These are phyloP conservation scores for Lecanoromycetidae sp. DNA, from an alignment of 2,329 filamentous ascomycete species.

Conservation along the genomic window DNA sequence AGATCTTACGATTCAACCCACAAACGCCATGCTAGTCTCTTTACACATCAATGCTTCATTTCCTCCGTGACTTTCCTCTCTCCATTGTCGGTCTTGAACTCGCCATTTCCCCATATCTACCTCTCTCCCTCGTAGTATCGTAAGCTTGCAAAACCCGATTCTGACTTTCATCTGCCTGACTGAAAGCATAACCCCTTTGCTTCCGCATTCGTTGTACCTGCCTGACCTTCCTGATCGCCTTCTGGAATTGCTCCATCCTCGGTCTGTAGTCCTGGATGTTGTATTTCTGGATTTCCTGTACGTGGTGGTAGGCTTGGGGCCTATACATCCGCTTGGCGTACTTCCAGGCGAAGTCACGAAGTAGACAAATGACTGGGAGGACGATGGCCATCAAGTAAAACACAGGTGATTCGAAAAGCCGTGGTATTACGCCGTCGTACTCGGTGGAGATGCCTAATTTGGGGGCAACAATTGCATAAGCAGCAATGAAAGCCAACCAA, in stretches of 20 bases:
- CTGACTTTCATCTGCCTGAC: slow-evolving; percentile 91
- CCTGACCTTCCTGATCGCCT: slow-evolving; percentile 94
- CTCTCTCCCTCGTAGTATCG: slow-evolving; percentile 86
- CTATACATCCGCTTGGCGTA: slow-evolving; percentile 96
- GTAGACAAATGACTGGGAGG: slow-evolving; percentile 67
- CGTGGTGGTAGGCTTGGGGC: slow-evolving; percentile 91
- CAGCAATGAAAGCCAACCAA: slow-evolving; percentile 82
- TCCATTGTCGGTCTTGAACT: slow-evolving; percentile 35
- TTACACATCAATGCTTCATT: slow-evolving; percentile 2
- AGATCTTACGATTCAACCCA: neutral
- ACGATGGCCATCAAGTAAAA: slow-evolving; percentile 88
- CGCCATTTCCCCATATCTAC: slow-evolving; percentile 90
- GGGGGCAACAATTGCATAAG: slow-evolving; percentile 77
- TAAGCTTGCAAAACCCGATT: slow-evolving; percentile 93
- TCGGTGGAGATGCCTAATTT: slow-evolving; percentile 70
- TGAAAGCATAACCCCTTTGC: slow-evolving; percentile 96
- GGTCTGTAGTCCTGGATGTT: slow-evolving; percentile 98
- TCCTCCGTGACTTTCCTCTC: slow-evolving; percentile 19
- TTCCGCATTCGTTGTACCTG: slow-evolving; percentile 99
- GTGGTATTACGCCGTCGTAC: slow-evolving; percentile 71
- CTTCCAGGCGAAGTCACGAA: slow-evolving; percentile 91
- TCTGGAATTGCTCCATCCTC: slow-evolving; percentile 99
- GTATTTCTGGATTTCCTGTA: slow-evolving; percentile 99
- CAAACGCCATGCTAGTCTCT: slow-evolving; percentile 3
- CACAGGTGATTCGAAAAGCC: slow-evolving; percentile 65